Percentiles rank a stretch among this genome's conserved stretches.
Evolutionary conservation across 192 early-diverging fungal species (phyloP).

Genomic region (Chytriomyces hyalinus): DNA sequence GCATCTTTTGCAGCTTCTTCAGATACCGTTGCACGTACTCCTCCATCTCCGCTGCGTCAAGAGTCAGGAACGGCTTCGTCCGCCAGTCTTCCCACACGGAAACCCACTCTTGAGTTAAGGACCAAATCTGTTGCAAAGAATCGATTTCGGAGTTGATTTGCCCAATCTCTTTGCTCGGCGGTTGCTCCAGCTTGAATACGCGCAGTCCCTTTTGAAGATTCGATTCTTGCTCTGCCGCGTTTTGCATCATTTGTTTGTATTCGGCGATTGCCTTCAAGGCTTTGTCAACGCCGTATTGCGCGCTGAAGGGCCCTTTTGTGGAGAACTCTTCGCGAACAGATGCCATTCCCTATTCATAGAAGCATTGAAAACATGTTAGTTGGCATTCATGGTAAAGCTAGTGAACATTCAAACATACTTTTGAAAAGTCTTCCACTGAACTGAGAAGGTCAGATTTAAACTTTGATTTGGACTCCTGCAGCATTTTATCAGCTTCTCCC

Average conservation of each 20-base stretch:
- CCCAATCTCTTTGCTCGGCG: conserved; percentile 61
- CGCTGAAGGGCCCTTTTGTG: conserved; percentile 57
- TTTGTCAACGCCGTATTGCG: conserved; percentile 56
- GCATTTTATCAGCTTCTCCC: conserved; percentile 52
- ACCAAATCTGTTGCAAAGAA: conserved; percentile 57
- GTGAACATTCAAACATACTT: background rate
- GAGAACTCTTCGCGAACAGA: conserved; percentile 57
- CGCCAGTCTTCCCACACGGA: conserved; percentile 55
- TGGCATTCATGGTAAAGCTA: background rate
- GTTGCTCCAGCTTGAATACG: conserved; percentile 64
- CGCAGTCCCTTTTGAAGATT: conserved; percentile 58
- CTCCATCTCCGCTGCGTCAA: conserved; percentile 60
- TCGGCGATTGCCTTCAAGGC: conserved; percentile 58
- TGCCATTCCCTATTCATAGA: conserved; percentile 24
- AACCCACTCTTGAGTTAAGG: conserved; percentile 55
- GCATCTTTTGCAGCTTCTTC: conserved; percentile 57
- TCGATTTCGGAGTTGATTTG: conserved; percentile 51
- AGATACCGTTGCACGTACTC: conserved; percentile 59
- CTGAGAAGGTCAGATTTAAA: conserved; percentile 60
- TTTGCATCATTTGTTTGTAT: conserved; percentile 46
- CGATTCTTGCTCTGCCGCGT: conserved; percentile 50
- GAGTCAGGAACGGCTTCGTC: conserved; percentile 49
- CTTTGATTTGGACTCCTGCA: conserved; percentile 64
- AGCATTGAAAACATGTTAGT: background rate
- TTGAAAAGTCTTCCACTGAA: conserved; percentile 60